Evolutionary conservation across 495 filamentous ascomycete genomes (phyloP), one percentile per base, ranked within the genome.

Genomic region (Penicillium ochrochloron): DNA sequence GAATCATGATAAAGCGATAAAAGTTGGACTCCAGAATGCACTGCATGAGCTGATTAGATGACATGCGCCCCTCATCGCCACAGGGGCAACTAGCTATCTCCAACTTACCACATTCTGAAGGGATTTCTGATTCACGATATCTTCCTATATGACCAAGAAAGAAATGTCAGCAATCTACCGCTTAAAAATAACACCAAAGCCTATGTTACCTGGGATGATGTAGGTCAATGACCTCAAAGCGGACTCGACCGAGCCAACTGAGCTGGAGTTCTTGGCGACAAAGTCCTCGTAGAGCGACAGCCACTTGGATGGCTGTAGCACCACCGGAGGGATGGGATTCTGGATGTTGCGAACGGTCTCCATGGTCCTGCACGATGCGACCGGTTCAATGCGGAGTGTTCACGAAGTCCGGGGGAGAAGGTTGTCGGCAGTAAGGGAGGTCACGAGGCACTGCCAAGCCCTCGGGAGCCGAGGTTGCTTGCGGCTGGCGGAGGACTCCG

Each of bases 1-100:
- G 89, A 86, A 76, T 98, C 94, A 82, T 98, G 94, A 78, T 97
- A 97, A 62, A 97, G 84, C 12, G 94, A 94, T 61, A 99, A 85
- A 14, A 99, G 83, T 70, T 96, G 92, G 35, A 97, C 89, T 61
- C 87, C 86, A 44, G 89, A 92, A 70, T 99, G 93, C 21, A 98
- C 84, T 86, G 50, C 15, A 66, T 55, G 44, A 64, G 46, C 37
- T 23, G 41, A 46, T 62, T 57, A 64, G 59, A 27, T 35, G 59
- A 21, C 31, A 21, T 34, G 10, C 59, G 23, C 33, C 31, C 51
- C 53, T 61, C n/a, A 60, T 15, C 23, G 25, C 2, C 60, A 25
- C 44, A 44, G 66, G 59, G 35, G 48, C 6, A 34, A 11, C 15
- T 37, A 12, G 35, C 41, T 31, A 25, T 34, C 19, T 35, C 57